phyloP scores from a whole-genome alignment of 2,329 filamentous ascomycete genomes.

The Fusarium multiceps region DNA sequence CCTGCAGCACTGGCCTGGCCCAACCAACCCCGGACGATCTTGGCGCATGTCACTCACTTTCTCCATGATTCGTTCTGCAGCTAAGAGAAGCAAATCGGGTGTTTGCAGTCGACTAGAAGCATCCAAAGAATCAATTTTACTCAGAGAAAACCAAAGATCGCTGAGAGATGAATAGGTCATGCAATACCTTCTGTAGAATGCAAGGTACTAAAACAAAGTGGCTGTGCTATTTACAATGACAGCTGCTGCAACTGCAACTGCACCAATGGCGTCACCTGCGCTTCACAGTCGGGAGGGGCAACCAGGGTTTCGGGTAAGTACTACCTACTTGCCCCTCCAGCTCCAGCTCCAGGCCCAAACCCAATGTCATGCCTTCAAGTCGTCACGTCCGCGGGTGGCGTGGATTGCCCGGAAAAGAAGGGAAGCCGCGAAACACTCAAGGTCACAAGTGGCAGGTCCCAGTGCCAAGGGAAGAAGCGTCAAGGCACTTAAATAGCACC shows the following conservation, averaged over 20 bases:
- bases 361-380: slow-evolving; percentile 9
- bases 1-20: slow-evolving; percentile 11
- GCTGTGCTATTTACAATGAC: slow-evolving; percentile 26
- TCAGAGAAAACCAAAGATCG: neutral
- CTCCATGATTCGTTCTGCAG: neutral
- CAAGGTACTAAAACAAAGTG: slow-evolving; percentile 8
- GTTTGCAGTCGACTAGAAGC: no score
- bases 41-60: slow-evolving; percentile 16
- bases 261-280: slow-evolving; percentile 36
- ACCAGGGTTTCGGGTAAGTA: slow-evolving; percentile 20
- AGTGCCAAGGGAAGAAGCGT: slow-evolving; percentile 24
- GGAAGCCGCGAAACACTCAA: slow-evolving; percentile 23
- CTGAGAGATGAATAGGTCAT: neutral
- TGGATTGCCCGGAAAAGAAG: slow-evolving; percentile 11
- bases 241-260: slow-evolving; percentile 6
- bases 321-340: slow-evolving; percentile 29
- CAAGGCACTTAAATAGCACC: slow-evolving; percentile 28
- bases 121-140: no score
- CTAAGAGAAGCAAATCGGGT: neutral
- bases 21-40: slow-evolving; percentile 2
- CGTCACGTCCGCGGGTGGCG: slow-evolving; percentile 25
- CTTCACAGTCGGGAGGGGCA: slow-evolving; percentile 32
- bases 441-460: slow-evolving; percentile 34
- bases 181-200: neutral
- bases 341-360: neutral